These are phyloP conservation scores for Pseudogymnoascus sp. DNA, from an alignment of 2,329 filamentous ascomycete species.

Conservation along the genomic window DNA sequence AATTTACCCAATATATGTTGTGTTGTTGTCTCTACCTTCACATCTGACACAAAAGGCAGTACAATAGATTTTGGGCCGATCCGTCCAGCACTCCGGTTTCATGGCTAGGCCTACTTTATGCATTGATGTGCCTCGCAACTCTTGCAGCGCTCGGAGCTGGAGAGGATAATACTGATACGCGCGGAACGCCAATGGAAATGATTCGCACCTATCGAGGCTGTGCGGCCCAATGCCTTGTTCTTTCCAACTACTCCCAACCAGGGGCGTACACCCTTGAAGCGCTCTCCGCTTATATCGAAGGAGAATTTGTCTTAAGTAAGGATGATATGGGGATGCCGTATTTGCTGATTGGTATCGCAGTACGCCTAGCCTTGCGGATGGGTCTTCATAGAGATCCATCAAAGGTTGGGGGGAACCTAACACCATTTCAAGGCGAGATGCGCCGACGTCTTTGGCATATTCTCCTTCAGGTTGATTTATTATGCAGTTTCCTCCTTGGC, in stretches of 20 bases:
- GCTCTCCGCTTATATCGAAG: conserved; percentile 45
- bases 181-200: conserved; percentile 38
- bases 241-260: conserved; percentile 44
- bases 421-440: conserved; percentile 72
- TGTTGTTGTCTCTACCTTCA: conserved; percentile 6
- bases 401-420: conserved; percentile 40
- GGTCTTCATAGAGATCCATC: conserved; percentile 49
- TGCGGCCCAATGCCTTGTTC: conserved; percentile 44
- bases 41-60: conserved; percentile 29
- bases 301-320: conserved; percentile 45
- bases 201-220: conserved; percentile 43
- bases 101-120: conserved; percentile 44
- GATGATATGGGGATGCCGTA: conserved; percentile 48
- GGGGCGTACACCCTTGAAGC: conserved; percentile 42
- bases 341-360: conserved; percentile 41
- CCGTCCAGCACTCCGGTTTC: conserved; percentile 33
- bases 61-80: conserved; percentile 43
- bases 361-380: conserved; percentile 52
- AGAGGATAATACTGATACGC: conserved; percentile 39
- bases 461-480: conserved; percentile 50
- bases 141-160: conserved; percentile 39
- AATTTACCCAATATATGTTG: not conserved
- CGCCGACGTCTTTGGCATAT: conserved; percentile 51
- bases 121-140: conserved; percentile 20
- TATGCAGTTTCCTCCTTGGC: conserved; percentile 61